Conservation (phyloP, 2,329 filamentous ascomycete genomes). For the Nemania abortiva region DNA sequence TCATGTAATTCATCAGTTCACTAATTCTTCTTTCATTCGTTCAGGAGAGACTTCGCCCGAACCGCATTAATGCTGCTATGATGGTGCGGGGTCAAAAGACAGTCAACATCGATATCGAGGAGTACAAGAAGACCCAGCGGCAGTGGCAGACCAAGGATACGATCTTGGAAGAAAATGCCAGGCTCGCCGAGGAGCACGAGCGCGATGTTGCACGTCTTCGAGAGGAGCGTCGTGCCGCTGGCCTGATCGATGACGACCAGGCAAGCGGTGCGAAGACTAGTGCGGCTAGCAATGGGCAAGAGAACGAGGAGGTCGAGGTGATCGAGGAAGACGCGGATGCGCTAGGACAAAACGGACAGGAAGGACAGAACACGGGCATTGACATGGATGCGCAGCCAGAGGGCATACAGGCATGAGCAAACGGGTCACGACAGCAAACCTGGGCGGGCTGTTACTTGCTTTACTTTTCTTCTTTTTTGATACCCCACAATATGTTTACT, state of each 20-base stretch:
- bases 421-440: neutral
- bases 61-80: constrained; percentile 73
- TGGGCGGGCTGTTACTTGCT: neutral
- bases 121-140: constrained; percentile 65
- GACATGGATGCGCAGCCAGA: constrained; percentile 19
- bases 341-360: constrained; percentile 20
- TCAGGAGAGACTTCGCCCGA: constrained; percentile 72
- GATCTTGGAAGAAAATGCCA: constrained; percentile 65
- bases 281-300: constrained; percentile 32
- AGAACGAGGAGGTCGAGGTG: constrained; percentile 26
- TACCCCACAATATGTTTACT: constrained; percentile 44
- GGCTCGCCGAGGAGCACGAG: constrained; percentile 59
- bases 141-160: constrained; percentile 65
- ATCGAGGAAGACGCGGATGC: constrained; percentile 39
- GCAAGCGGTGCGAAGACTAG: constrained; percentile 56
- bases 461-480: constrained; percentile 42
- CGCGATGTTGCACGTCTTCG: constrained; percentile 59
- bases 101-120: constrained; percentile 69
- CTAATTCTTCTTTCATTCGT: neutral
- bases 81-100: constrained; percentile 66
- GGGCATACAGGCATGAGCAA: constrained; percentile 20
- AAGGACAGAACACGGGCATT: neutral
- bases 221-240: constrained; percentile 54
- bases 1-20: neutral
- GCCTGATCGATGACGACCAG: constrained; percentile 56